phyloP scores from a whole-genome alignment of 1,284 basidiomycete species.

The Fomitopsis pinicola region DNA sequence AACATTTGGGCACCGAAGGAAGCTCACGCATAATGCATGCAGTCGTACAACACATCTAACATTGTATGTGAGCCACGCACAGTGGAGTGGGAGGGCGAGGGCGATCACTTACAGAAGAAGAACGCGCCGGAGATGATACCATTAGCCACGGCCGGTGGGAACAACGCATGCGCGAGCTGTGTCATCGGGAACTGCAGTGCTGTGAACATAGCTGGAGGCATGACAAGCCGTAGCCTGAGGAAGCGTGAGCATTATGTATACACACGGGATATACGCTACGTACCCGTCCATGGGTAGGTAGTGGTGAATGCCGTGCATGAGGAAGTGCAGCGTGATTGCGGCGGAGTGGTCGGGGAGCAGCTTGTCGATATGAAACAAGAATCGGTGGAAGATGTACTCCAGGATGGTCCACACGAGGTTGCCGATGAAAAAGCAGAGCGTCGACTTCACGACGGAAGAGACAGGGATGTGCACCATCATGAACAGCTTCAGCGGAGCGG shows the following conservation, averaged over 20 bases:
- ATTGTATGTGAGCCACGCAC: slow-evolving; percentile 6
- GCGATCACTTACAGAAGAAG: slow-evolving; percentile 70
- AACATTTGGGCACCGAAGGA: neutral
- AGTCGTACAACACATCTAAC: slow-evolving; percentile 82
- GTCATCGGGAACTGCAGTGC: slow-evolving; percentile 87
- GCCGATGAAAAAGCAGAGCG: slow-evolving; percentile 73
- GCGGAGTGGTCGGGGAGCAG: slow-evolving; percentile 79
- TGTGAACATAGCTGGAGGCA: slow-evolving; percentile 90
- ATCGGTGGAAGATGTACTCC: slow-evolving; percentile 95
- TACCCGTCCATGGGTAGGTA: slow-evolving; percentile 95
- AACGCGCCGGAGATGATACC: slow-evolving; percentile 92
- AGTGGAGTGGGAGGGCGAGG: neutral
- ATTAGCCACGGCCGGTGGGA: slow-evolving; percentile 86
- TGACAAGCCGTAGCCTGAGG: slow-evolving; percentile 83
- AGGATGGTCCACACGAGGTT: slow-evolving; percentile 93
- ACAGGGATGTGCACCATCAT: slow-evolving; percentile 38
- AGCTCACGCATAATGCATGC: slow-evolving; percentile 86
- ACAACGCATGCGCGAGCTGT: slow-evolving; percentile 76
- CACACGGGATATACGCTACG: slow-evolving; percentile 14
- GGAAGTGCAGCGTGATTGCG: slow-evolving; percentile 87
- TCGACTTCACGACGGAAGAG: slow-evolving; percentile 44
- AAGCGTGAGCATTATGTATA: neutral
- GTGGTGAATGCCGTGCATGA: slow-evolving; percentile 96
- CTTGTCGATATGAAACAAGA: slow-evolving; percentile 97
- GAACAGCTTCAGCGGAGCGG: slow-evolving; percentile 47